Conservation (phyloP, 2,329 filamentous ascomycete genomes). For the Nigrospora sphaerica region DNA sequence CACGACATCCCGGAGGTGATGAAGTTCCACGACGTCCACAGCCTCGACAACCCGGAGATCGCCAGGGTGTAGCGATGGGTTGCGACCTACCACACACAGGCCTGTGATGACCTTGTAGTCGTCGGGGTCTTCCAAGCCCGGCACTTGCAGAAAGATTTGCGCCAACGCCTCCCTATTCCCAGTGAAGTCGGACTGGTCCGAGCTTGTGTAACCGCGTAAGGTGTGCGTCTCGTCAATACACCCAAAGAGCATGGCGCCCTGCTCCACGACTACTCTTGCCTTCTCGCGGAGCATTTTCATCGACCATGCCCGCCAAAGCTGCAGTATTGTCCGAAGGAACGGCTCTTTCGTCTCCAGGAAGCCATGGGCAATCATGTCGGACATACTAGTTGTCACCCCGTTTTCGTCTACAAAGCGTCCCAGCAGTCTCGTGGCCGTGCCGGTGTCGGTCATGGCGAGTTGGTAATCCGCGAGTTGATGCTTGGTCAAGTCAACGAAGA, state of each 20-base stretch:
- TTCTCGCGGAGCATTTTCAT: constrained; percentile 91
- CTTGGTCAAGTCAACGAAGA: constrained; percentile 63
- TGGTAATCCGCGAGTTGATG: constrained; percentile 63
- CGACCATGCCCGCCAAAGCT: constrained; percentile 83
- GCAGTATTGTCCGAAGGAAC: constrained; percentile 71
- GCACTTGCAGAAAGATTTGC: constrained; percentile 84
- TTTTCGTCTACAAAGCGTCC: constrained; percentile 78
- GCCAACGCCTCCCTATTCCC: constrained; percentile 54
- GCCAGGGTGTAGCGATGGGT: constrained; percentile 88
- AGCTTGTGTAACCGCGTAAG: constrained; percentile 62
- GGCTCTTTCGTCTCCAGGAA: constrained; percentile 73
- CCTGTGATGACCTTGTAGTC: constrained; percentile 64
- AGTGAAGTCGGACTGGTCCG: constrained; percentile 28
- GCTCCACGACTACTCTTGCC: constrained; percentile 71
- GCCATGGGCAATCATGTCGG: constrained; percentile 68
- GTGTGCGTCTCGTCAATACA: constrained; percentile 79
- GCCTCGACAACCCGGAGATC: constrained; percentile 85
- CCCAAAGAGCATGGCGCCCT: constrained; percentile 83
- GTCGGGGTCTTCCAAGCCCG: constrained; percentile 38
- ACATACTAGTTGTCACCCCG: constrained; percentile 66
- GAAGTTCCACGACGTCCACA: constrained; percentile 65
- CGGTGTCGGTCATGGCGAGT: constrained; percentile 58
- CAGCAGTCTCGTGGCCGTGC: constrained; percentile 60
- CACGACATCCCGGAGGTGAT: constrained; percentile 75
- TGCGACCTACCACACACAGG: constrained; percentile 77